Evolutionary conservation across 2,329 filamentous ascomycete species (phyloP).

Genomic region (Nothophaeocryptopus gaeumannii): DNA sequence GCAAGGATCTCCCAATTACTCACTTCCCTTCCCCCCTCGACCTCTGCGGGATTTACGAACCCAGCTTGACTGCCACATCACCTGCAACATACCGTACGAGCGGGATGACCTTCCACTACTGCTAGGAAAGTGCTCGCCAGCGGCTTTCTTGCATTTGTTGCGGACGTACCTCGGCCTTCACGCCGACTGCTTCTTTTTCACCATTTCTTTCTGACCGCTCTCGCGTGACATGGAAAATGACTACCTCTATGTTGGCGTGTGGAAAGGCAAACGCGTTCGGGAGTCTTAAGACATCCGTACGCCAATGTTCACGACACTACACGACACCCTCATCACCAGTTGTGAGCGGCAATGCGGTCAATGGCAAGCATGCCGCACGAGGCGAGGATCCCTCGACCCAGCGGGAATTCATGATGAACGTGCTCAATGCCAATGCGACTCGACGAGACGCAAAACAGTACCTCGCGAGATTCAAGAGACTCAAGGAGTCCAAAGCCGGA

Average conservation of each 20-base stretch:
- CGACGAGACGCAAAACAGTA: slow-evolving; percentile 92
- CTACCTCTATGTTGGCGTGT: slow-evolving; percentile 36
- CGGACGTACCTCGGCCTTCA: slow-evolving; percentile 6
- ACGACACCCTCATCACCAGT: slow-evolving; percentile 7
- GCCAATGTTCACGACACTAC: slow-evolving; percentile 19
- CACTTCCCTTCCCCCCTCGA: background rate
- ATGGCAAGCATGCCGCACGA: slow-evolving; percentile 24
- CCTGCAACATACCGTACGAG: slow-evolving; percentile 1
- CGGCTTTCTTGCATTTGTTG: background rate
- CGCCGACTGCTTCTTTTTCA: background rate
- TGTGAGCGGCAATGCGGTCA: slow-evolving; percentile 13
- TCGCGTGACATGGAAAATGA: slow-evolving; percentile 34
- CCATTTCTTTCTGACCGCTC: slow-evolving; percentile 3
- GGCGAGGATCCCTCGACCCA: slow-evolving; percentile 26
- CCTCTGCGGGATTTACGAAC: background rate
- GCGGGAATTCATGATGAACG: slow-evolving; percentile 74
- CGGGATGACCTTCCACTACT: background rate
- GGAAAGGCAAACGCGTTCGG: slow-evolving; percentile 35
- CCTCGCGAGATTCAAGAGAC: slow-evolving; percentile 73
- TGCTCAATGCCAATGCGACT: slow-evolving; percentile 84
- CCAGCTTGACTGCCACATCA: too few species aligned
- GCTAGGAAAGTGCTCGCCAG: background rate
- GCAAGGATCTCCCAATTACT: background rate
- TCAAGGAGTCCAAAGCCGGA: slow-evolving; percentile 40
- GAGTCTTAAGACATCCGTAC: slow-evolving; percentile 21